A percentile compares a stretch with the other conserved stretches of the same genome.
Evolutionary conservation across 164 flowering plant genomes (phyloP).

Genomic region (Vitis amurensis): DNA sequence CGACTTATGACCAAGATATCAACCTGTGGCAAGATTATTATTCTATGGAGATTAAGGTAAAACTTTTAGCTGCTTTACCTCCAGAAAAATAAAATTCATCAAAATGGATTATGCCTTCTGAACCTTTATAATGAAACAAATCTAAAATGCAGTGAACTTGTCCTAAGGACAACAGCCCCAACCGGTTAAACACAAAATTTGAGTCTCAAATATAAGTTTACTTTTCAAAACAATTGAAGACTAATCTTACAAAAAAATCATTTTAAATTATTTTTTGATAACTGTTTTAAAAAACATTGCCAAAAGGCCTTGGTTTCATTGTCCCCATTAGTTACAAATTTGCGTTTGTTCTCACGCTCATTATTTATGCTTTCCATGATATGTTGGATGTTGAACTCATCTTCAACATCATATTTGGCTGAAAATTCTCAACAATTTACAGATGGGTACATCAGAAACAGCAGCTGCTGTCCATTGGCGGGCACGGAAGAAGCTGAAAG

Average conservation of each 20-base stretch:
- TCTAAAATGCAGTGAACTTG: no score
- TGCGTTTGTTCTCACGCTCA: background rate
- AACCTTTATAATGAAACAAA: background rate
- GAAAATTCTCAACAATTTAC: constrained; percentile 11
- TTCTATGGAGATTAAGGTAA: constrained; percentile 74
- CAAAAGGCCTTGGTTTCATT: no score
- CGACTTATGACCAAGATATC: constrained; percentile 56
- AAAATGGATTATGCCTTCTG: background rate
- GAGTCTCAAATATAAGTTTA: no score
- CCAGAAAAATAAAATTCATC: background rate
- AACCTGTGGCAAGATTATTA: constrained; percentile 75
- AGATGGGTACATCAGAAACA: constrained; percentile 84
- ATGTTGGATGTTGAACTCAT: background rate
- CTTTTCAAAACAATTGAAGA: no score
- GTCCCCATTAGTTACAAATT: no score
- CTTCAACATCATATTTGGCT: background rate
- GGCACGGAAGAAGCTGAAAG: constrained; percentile 62
- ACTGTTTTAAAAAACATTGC: no score
- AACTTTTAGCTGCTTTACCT: constrained; percentile 2
- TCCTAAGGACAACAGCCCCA: no score
- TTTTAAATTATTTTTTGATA: no score
- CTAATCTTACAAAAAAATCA: no score
- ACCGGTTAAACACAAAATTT: no score
- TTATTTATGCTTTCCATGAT: background rate
- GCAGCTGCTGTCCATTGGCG: constrained; percentile 75